Percentiles rank a stretch among this genome's conserved stretches.
phyloP scores from a whole-genome alignment of 169 alveolate species.

The Miamiensis avidus region DNA sequence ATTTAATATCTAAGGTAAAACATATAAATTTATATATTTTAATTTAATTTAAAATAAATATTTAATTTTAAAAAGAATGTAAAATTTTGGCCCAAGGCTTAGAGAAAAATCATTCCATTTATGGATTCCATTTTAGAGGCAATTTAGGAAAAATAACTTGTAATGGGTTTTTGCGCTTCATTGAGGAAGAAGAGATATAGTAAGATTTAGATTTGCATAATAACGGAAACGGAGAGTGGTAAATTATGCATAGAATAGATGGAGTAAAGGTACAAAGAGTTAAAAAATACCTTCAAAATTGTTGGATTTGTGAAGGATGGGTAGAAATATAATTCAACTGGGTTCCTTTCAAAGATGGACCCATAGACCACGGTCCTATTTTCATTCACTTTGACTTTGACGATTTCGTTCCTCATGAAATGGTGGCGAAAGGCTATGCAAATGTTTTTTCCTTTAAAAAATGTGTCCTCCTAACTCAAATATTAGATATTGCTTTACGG shows the following conservation, averaged over 20 bases:
- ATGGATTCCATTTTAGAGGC: conserved; percentile 42
- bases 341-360: conserved; percentile 30
- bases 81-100: conserved; percentile 19
- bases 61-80: neutral
- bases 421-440: conserved; percentile 15
- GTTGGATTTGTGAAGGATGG: conserved; percentile 55
- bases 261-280: neutral
- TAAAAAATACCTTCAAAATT: neutral
- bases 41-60: neutral
- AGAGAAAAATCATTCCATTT: conserved; percentile 22
- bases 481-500: conserved; percentile 32
- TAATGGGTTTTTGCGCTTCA: conserved; percentile 6
- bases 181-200: no score
- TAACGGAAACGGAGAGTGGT: neutral
- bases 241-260: conserved; percentile 14
- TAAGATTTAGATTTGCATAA: neutral
- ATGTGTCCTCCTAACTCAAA: conserved; percentile 42
- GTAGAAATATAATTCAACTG: conserved; percentile 32
- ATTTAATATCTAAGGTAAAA: no score
- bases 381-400: conserved; percentile 49
- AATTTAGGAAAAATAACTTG: conserved; percentile 19
- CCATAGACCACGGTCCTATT: conserved; percentile 29
- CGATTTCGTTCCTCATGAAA: conserved; percentile 23
- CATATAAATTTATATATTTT: neutral
- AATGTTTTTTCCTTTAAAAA: conserved; percentile 16